Evolutionary conservation across 352 stramenopile species (phyloP), one percentile per base, ranked within the genome.

Genomic region (Pythium monospermum): DNA sequence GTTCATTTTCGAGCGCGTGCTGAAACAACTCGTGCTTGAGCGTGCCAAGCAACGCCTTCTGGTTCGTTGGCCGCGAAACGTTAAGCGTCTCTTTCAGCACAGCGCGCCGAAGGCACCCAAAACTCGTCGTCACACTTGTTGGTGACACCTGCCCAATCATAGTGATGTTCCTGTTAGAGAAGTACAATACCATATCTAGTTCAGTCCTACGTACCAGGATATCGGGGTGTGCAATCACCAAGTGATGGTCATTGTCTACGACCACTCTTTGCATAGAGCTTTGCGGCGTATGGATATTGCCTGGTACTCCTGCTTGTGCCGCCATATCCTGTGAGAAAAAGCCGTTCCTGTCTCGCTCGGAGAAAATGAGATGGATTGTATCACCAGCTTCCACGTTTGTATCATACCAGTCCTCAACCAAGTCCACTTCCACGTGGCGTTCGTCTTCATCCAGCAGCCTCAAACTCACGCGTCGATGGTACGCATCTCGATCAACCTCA

Each of bases 11-110:
- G 49, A 94, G 48, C 18, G 74, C 70, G 18, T 63, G 40, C 45
- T 94, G 75, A 43, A 94, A 94, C 3, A 94, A 49, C n/a, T 90
- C 71, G 61, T 94, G 83, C 56, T 94, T 94, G 18, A 94, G 57
- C 15, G 69, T 94, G 32, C 83, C 83, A 12, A 91, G 43, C 18
- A 91, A 72, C 16, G 78, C 83, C 23, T 83, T 85, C 11, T 69
- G 41, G 22, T 76, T 66, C n/a, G 72, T 87, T 7, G 74, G 62
- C n/a, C 63, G 50, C 21, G 47, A 82, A 5, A 93, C 73, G 26
- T 69, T 72, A 12, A 88, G 55, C 0, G 73, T 87, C 58, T 93
- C 77, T 30, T 69, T 56, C n/a, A 93, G 36, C 12, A 91, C 63
- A 12, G 77, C 79, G 25, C 76, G 69, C 18, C 83, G 71, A n/a